Evolutionary conservation across 306 rosid species (phyloP).

Genomic region (Corylus heterophylla): DNA sequence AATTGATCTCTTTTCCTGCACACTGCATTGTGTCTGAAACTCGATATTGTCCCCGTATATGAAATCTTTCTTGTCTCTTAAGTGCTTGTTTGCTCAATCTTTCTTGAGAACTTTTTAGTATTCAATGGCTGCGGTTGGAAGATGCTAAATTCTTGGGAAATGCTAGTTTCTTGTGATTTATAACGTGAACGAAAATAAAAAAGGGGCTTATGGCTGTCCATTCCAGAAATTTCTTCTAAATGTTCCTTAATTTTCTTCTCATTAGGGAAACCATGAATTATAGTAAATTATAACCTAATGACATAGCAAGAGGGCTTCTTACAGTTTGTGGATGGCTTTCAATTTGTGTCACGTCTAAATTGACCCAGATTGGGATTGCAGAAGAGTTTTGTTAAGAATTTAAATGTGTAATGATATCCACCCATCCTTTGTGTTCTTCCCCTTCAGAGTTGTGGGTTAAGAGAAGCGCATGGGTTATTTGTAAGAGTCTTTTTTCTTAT

Average conservation of each 20-base stretch:
- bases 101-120: not conserved
- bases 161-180: not conserved
- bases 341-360: not conserved
- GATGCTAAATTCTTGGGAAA: not conserved
- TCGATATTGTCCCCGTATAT: not conserved
- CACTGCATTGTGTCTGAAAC: not conserved
- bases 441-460: not conserved
- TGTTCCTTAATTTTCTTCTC: not conserved
- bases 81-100: not conserved
- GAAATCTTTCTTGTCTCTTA: not conserved
- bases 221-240: not conserved
- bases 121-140: not conserved
- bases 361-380: not conserved
- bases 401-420: not conserved
- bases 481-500: not conserved
- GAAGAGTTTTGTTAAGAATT: not conserved
- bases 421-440: not conserved
- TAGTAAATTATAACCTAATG: not conserved
- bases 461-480: not conserved
- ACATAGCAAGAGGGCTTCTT: not conserved
- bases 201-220: not conserved
- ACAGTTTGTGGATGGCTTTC: not conserved
- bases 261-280: not conserved
- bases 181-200: not conserved
- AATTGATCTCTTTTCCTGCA: not conserved